These are phyloP conservation scores for Scenedesmus sp. DNA, from an alignment of 163 green algal genomes.

Conservation along the genomic window DNA sequence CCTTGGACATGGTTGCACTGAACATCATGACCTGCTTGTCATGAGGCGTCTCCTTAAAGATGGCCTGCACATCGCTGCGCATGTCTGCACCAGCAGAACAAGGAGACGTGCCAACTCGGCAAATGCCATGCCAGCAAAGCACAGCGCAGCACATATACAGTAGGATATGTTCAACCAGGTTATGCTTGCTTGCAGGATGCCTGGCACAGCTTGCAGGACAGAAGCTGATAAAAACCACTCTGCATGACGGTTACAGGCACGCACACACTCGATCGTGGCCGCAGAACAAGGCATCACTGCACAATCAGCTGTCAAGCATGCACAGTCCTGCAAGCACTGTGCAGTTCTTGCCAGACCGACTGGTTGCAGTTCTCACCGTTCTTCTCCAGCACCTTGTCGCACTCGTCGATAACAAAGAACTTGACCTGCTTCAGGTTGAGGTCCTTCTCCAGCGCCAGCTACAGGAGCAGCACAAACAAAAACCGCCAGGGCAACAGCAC, in stretches of 20 bases:
- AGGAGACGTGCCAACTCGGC: not conserved
- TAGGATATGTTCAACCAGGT: not conserved
- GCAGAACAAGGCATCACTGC: not conserved
- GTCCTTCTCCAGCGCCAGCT: conserved; percentile 86
- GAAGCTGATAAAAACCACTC: not conserved
- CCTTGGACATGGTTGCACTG: conserved; percentile 93
- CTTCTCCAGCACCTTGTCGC: conserved; percentile 99
- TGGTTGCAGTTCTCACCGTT: conserved; percentile 66
- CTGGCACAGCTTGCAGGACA: not conserved
- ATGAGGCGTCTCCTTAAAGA: conserved; percentile 99
- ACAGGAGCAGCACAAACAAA: conserved; percentile 21
- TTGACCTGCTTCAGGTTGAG: conserved; percentile 92
- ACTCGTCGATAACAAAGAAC: conserved; percentile 99
- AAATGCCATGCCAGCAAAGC: not conserved
- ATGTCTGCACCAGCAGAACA: conserved; percentile 89
- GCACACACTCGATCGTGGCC: not conserved
- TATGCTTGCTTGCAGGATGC: not conserved
- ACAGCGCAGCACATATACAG: not conserved
- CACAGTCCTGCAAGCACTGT: not conserved
- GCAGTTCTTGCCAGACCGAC: not conserved
- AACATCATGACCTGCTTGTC: conserved; percentile 99
- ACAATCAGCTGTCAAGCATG: not conserved
- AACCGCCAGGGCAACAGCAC: not conserved
- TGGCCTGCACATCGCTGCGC: conserved; percentile 97
- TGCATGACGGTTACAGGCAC: not conserved